Evolutionary conservation across 331 rosid species (phyloP), one percentile per base, ranked within the genome.

Genomic region (Spiraea crenata): DNA sequence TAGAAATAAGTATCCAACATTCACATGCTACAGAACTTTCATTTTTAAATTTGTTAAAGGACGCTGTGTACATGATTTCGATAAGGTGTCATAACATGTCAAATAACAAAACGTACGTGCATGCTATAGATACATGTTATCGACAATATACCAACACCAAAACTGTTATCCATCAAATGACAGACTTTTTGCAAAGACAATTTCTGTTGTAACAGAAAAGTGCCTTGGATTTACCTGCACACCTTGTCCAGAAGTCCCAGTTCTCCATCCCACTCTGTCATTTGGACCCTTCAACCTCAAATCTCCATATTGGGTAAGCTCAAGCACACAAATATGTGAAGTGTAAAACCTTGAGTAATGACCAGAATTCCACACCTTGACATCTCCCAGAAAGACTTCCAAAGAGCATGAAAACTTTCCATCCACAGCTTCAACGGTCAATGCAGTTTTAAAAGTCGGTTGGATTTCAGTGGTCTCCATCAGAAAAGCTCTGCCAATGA

Each of bases 191-290:
- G 31, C 31, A 25, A 25, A 25, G 31, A 25, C 31, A 25, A 25
- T 25, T 25, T 25, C 31, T 25, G 31, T 25, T 25, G 2, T 25
- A 25, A 25, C 31, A 25, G 31, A 25, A 25, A 25, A 25, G 31
- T 25, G 64, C 48, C 57, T 20, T 76, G 38, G 65, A n/a, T 52
- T 81, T 93, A 93, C 99, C 99, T 93, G 62, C 77, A 89, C 96
- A 71, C 89, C 89, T 83, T 95, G 99, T 80, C 90, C 85, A 57
- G 90, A 83, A 82, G 99, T 95, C 31, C 96, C 97, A 41, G 93
- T 86, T 74, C 87, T 83, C 99, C 99, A 95, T 20, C 99, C 99
- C 14, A 95, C 85, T 37, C 49, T 79, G 3, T 78, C 87, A 39
- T 77, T 71, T 6, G 87, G 90, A 60, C 96, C 99, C 73, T 80